Evolutionary conservation across 2,329 filamentous ascomycete species (phyloP), one percentile per base, ranked within the genome.

Genomic region (Thelonectria blattea): DNA sequence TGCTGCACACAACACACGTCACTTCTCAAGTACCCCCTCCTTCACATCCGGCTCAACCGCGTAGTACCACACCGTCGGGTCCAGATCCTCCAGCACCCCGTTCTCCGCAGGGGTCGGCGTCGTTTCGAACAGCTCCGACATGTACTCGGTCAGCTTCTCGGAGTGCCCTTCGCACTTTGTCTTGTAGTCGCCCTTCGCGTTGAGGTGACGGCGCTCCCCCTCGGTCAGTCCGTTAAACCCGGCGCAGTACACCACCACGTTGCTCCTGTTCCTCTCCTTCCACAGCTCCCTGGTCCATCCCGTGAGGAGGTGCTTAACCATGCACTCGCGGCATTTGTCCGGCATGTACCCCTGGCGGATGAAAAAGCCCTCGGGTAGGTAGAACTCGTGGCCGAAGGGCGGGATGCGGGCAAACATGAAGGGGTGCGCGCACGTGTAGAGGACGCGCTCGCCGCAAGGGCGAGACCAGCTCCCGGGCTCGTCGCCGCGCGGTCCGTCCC

Each of bases 391-490:
- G 15, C 7, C 32, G 2, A 27, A 32, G 6, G 42, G 20, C 3
- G 52, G 46, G n/a, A 52, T 42, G 1, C 41, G 50, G 1, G 37
- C 14, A 11, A 32, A 50, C 17, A 60, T 52, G 17, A 22, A 11
- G 1, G 47, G 20, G 20, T 70, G 68, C 3, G 43, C 52, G 22
- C 68, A 70, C 0, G 39, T 50, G 50, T 67, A 49, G 15, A 68
- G 41, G 17, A 70, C 52, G 14, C 68, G 64, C 6, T 64, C 55
- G 11, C 32, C 6, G 30, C 68, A 70, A 2, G 59, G 48, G 2
- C 15, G 30, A 1, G 47, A 34, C 56, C 60, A 65, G 9, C 41
- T 12, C 3, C 37, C 2, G 2, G 52, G 61, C 18, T 69, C 65
- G n/a, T 56, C 39, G 4, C 20, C 15, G 2, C 12, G 32, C 18